A percentile compares a stretch with the other conserved stretches of the same genome.
Conservation (phyloP, 257 asterid species). For the Ajuga chamaepitys region DNA sequence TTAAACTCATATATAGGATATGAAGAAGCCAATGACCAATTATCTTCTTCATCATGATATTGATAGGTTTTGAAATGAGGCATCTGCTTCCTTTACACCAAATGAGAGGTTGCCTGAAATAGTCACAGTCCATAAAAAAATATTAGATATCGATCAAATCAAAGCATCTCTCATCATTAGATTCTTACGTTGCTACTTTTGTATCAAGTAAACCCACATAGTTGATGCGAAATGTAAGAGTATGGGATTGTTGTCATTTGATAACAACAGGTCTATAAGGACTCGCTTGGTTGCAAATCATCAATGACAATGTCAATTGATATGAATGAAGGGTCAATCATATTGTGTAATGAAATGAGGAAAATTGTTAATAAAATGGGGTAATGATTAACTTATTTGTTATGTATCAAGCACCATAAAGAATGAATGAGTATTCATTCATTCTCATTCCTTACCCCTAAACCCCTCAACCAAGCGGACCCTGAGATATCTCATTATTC, state of each 20-base stretch:
- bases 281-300: too few relatives aligned
- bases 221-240: neutral
- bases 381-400: too few relatives aligned
- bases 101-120: slow-evolving; percentile 42
- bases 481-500: neutral
- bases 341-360: too few relatives aligned
- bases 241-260: neutral
- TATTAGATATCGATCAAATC: neutral
- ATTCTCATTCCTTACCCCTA: too few relatives aligned
- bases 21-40: slow-evolving; percentile 79
- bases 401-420: too few relatives aligned
- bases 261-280: neutral
- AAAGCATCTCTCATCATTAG: neutral
- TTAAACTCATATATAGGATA: slow-evolving; percentile 37
- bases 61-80: slow-evolving; percentile 29
- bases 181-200: too few relatives aligned
- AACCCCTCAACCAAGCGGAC: too few relatives aligned
- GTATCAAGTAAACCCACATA: neutral
- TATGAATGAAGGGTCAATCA: too few relatives aligned
- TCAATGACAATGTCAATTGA: too few relatives aligned
- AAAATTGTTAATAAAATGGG: too few relatives aligned
- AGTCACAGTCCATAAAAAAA: slow-evolving; percentile 22
- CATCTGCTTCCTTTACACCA: slow-evolving; percentile 30
- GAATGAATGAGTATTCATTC: too few relatives aligned
- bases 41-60: slow-evolving; percentile 69